These are phyloP conservation scores for Malus asiatica DNA, from an alignment of 306 rosid genomes.

Conservation along the genomic window DNA sequence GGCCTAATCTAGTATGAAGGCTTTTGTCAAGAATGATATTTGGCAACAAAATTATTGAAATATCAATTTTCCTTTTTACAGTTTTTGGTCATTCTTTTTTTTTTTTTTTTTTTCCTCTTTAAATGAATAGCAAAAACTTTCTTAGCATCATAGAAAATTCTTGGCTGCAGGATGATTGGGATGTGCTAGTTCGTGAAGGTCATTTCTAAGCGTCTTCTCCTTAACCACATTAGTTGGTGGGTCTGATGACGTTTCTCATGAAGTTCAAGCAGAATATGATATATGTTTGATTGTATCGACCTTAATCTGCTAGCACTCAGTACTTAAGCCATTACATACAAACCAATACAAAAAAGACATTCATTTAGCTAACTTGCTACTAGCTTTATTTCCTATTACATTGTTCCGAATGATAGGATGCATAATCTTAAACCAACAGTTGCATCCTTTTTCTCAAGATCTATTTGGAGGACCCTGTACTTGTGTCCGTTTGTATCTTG, in stretches of 20 bases:
- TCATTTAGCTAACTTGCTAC: neutral
- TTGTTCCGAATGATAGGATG: neutral
- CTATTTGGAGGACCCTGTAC: slow-evolving; percentile 3
- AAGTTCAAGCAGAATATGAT: neutral
- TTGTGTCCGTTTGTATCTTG: slow-evolving; percentile 1
- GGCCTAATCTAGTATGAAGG: neutral
- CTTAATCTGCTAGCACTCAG: neutral
- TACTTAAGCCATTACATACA: neutral
- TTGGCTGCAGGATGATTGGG: neutral
- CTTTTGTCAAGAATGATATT: neutral
- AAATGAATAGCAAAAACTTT: neutral
- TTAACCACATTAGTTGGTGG: neutral
- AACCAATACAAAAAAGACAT: neutral
- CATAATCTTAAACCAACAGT: neutral
- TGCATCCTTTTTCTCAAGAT: neutral
- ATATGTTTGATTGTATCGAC: neutral
- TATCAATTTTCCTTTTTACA: neutral
- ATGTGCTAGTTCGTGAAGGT: neutral
- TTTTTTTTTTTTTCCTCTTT: no score
- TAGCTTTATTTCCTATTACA: neutral
- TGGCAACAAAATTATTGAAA: neutral
- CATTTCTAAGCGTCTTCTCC: neutral
- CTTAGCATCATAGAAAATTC: neutral
- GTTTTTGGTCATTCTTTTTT: neutral
- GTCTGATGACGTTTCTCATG: neutral